Conservation (phyloP, 805 yeast species). For the Yarrowia hollandica region DNA sequence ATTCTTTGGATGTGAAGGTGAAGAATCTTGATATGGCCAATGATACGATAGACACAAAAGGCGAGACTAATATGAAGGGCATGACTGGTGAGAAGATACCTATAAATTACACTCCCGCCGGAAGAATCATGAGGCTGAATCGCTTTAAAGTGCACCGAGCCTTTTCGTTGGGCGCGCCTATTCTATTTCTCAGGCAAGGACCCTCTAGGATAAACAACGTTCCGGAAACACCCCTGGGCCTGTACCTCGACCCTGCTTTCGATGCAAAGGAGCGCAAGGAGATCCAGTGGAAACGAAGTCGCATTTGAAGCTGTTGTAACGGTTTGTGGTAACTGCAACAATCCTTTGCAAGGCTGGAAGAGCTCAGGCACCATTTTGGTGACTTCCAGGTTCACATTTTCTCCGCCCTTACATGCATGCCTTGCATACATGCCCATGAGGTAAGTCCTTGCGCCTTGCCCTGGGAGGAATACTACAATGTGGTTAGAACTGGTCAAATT, state of each 20-base stretch:
- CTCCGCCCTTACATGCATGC: too few relatives aligned
- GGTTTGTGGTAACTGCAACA: background rate
- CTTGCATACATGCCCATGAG: too few relatives aligned
- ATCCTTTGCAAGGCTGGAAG: background rate
- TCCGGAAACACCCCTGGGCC: constrained; percentile 8
- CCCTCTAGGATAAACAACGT: background rate
- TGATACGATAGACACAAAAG: background rate
- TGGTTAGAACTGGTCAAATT: too few relatives aligned
- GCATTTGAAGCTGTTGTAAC: background rate
- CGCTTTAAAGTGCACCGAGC: background rate
- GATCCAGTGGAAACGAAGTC: background rate
- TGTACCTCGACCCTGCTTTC: constrained; percentile 20
- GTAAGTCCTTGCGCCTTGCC: too few relatives aligned
- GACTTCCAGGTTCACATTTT: too few relatives aligned
- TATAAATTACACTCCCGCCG: too few relatives aligned
- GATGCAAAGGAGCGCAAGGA: background rate
- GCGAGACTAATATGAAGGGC: too few relatives aligned
- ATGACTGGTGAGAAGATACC: too few relatives aligned
- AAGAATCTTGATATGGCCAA: background rate
- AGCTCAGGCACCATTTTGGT: background rate
- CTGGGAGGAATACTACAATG: too few relatives aligned
- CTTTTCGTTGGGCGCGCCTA: background rate
- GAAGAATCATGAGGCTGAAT: background rate
- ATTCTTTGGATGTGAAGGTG: background rate
- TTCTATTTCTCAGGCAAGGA: background rate